A percentile compares a stretch with the other conserved stretches of the same genome.
phyloP scores from a whole-genome alignment of 805 yeast genomes.

The Wickerhamiella australiensis region DNA sequence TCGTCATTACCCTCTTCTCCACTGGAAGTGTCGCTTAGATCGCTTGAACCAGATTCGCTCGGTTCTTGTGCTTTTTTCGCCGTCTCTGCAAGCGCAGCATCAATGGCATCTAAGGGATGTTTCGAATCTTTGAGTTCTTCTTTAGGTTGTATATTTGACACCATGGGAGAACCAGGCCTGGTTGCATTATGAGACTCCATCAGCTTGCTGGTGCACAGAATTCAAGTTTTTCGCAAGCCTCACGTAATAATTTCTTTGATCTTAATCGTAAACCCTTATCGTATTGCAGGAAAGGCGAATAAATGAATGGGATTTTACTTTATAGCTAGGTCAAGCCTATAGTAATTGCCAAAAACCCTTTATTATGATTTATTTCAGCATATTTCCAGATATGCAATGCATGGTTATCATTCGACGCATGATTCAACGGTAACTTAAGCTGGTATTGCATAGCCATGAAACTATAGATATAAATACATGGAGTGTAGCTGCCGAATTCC shows the following conservation, averaged over 20 bases:
- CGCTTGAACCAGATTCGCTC: constrained; percentile 5
- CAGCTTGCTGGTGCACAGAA: not conserved
- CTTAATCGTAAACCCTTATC: not conserved
- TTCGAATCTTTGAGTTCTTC: not conserved
- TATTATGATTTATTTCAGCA: not conserved
- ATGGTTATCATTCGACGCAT: constrained; percentile 7
- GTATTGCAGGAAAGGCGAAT: not conserved
- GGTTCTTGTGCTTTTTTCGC: constrained; percentile 18
- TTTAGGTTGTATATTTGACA: not conserved
- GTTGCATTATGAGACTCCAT: not conserved
- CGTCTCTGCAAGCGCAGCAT: constrained; percentile 17
- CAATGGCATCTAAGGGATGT: constrained; percentile 15
- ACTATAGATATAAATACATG: not conserved
- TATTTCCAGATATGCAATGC: constrained; percentile 1
- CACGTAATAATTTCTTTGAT: not conserved
- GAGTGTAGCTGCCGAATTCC: not conserved
- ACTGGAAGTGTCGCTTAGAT: constrained; percentile 23
- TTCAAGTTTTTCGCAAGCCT: not conserved
- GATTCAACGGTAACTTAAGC: not conserved
- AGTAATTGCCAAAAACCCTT: not conserved
- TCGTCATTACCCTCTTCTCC: constrained; percentile 22
- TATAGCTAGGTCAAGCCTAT: not conserved
- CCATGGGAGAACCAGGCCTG: not conserved
- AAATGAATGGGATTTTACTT: too few relatives aligned
- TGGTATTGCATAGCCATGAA: constrained; percentile 3